These are phyloP conservation scores for Euclidium syriacum DNA, from an alignment of 345 rosid genomes.

Conservation along the genomic window DNA sequence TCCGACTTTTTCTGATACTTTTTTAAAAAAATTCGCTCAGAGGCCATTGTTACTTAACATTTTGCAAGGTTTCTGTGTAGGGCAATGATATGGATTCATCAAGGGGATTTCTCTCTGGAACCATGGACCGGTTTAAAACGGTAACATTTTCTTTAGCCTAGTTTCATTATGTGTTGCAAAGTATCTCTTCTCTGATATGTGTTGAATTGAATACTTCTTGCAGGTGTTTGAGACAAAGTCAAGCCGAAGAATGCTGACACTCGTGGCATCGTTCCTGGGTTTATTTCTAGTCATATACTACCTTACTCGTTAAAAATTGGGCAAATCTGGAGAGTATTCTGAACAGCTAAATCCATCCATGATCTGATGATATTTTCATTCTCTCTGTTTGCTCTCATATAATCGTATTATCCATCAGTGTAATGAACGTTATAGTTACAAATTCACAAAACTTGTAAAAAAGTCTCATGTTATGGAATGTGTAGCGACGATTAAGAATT, in stretches of 20 bases:
- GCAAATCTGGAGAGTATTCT: neutral
- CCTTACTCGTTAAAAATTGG: constrained; percentile 60
- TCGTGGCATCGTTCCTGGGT: constrained; percentile 80
- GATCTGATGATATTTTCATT: neutral
- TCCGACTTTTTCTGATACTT: neutral
- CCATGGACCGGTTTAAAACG: constrained; percentile 93
- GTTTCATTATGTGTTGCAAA: neutral
- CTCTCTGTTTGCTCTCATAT: constrained; percentile 5
- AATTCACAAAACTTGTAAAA: neutral
- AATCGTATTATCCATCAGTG: neutral
- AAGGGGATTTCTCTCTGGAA: constrained; percentile 83
- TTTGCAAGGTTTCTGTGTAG: constrained; percentile 34
- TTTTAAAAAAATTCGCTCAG: neutral
- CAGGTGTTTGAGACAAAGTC: constrained; percentile 94
- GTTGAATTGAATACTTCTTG: constrained; percentile 1
- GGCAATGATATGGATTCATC: constrained; percentile 97
- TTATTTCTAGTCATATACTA: constrained; percentile 80
- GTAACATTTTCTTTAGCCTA: constrained; percentile 30
- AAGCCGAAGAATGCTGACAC: constrained; percentile 79
- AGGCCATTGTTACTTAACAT: constrained; percentile 17
- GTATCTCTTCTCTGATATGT: constrained; percentile 13
- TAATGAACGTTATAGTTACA: neutral
- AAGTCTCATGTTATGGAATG: neutral
- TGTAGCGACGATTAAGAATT: neutral
- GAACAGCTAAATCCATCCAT: constrained; percentile 10